Percentiles rank a stretch among this genome's conserved stretches.
Conservation (phyloP, 208 protist genomes). For the Cochliopodium minus region DNA sequence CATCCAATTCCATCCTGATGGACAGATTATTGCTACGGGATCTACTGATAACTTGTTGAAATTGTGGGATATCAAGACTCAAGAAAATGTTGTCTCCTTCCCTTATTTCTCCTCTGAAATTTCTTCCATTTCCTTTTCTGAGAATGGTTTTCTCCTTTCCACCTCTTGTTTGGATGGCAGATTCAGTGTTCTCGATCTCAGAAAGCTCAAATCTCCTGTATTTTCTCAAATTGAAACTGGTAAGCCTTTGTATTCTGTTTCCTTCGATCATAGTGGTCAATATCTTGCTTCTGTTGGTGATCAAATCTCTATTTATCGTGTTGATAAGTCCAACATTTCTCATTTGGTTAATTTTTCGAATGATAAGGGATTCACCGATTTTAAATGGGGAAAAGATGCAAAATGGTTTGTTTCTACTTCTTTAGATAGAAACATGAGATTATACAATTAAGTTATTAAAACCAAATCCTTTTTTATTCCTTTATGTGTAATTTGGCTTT, state of each 20-base stretch:
- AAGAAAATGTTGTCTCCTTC: constrained; percentile 50
- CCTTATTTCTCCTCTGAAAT: constrained; percentile 30
- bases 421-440: too few relatives aligned
- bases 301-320: too few relatives aligned
- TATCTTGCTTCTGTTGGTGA: neutral
- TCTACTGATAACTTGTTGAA: constrained; percentile 30
- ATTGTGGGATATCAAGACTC: constrained; percentile 66
- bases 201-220: constrained; percentile 55
- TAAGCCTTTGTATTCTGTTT: neutral
- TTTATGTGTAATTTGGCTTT: too few relatives aligned
- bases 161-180: constrained; percentile 41
- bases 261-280: neutral
- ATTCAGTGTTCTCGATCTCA: constrained; percentile 81
- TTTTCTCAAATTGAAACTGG: neutral
- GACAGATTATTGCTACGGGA: constrained; percentile 42
- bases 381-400: too few relatives aligned
- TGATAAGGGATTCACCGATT: too few relatives aligned
- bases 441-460: too few relatives aligned
- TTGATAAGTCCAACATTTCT: too few relatives aligned
- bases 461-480: too few relatives aligned
- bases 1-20: constrained; percentile 51
- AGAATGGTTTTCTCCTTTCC: constrained; percentile 76
- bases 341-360: too few relatives aligned
- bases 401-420: too few relatives aligned
- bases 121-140: constrained; percentile 54